Evolutionary conservation across 2,329 filamentous ascomycete genomes (phyloP), one percentile per base, ranked within the genome.

Genomic region (Pseudogymnoascus pannorum): DNA sequence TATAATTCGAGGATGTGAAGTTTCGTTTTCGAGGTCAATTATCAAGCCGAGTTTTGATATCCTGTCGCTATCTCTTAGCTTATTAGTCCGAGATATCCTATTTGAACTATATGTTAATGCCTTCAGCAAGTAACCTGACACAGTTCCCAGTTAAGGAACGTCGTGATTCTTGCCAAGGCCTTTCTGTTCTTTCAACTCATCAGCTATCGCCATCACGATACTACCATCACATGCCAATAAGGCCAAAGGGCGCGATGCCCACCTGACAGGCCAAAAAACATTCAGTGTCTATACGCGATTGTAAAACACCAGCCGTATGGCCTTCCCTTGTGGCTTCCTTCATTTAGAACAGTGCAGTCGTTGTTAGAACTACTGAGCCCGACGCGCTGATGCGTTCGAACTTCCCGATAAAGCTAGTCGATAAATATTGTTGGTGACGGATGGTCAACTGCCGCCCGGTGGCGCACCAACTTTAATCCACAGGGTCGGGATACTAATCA

Each of bases 391-490:
- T 5, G n/a, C 31, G n/a, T n/a, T 54, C 5, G 26, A 54, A 54
- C 48, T 54, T 54, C 48, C 26, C 16, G 48, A 54, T 54, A 16
- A 54, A 33, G 48, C 26, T 54, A 54, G 48, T 5, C 16, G 6
- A 11, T 12, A 20, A 18, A 54, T 54, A 31, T 31, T 54, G 48
- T 20, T 54, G 26, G 29, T 8, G 5, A 14, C 14, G 48, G 4
- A 14, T 20, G 48, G 4, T 3, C 26, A 54, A 54, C 48, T 54
- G 48, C 48, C 48, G 48, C 26, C n/a, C n/a, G 5, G 24, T 31
- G 48, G 48, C 48, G 48, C n/a, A 18, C 48, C n/a, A 54, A 14
- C 48, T 54, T 54, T 31, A 54, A 54, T 54, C 12, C 48, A 54
- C 5, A 7, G 48, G 18, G 18, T n/a, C 26, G n/a, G 48, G 7